Conservation (phyloP, 257 asterid species). For the Solanum chiquidenum region DNA sequence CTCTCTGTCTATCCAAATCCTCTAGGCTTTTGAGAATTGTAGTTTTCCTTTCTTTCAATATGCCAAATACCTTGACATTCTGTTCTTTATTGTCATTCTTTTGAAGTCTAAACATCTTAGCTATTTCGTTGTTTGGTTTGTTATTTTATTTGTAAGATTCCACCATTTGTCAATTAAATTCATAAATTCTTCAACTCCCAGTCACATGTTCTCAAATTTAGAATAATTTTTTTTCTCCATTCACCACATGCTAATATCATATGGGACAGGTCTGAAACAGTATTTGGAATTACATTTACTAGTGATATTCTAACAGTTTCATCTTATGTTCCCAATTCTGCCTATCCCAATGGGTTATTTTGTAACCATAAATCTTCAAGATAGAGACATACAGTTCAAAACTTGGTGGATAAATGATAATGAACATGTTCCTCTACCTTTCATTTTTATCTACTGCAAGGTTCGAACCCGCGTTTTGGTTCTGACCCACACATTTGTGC, state of each 20-base stretch:
- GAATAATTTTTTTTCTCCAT: neutral
- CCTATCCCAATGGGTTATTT: neutral
- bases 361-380: neutral
- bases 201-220: neutral
- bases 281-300: neutral
- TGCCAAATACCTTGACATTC: neutral
- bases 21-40: neutral
- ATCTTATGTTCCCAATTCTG: neutral
- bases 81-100: neutral
- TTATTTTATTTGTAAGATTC: neutral
- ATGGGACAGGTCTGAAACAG: neutral
- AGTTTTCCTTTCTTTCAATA: neutral
- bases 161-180: neutral
- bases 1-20: neutral
- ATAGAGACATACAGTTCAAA: neutral
- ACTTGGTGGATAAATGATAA: neutral
- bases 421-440: neutral
- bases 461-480: neutral
- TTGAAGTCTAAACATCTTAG: neutral
- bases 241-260: neutral
- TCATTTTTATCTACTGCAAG: neutral
- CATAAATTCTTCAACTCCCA: neutral
- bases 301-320: neutral
- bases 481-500: neutral
- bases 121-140: neutral